Evolutionary conservation across 2,329 filamentous ascomycete genomes (phyloP).

Genomic region (Colletotrichum endophyticum): DNA sequence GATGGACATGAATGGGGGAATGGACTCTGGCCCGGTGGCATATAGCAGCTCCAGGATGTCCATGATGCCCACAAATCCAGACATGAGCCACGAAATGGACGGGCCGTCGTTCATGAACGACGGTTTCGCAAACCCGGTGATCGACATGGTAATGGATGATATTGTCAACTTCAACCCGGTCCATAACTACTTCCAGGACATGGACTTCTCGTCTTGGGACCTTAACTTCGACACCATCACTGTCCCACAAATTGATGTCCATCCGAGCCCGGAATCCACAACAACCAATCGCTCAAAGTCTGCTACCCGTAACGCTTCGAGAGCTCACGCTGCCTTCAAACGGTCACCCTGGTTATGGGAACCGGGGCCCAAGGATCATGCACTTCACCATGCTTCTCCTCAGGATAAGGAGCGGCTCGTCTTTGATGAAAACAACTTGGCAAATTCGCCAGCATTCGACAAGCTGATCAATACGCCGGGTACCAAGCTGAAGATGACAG

Average conservation of each 20-base stretch:
- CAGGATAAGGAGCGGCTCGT: conserved; percentile 13
- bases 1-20: neutral
- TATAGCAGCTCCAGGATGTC: neutral
- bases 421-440: conserved; percentile 3
- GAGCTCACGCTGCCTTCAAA: conserved; percentile 35
- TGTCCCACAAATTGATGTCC: conserved; percentile 31
- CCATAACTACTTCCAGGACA: conserved; percentile 32
- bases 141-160: conserved; percentile 11
- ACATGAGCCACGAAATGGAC: neutral
- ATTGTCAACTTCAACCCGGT: conserved; percentile 30
- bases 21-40: neutral
- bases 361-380: conserved; percentile 31
- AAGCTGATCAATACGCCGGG: conserved; percentile 10
- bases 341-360: conserved; percentile 39
- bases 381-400: neutral
- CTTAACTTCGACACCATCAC: conserved; percentile 33
- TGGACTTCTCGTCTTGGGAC: conserved; percentile 37
- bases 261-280: conserved; percentile 30
- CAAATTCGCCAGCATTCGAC: conserved; percentile 13
- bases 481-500: conserved; percentile 24
- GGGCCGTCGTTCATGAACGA: conserved; percentile 1
- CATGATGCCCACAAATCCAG: neutral
- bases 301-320: conserved; percentile 27
- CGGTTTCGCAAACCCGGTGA: conserved; percentile 2
- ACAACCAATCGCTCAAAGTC: conserved; percentile 25